A percentile compares a stretch with the other conserved stretches of the same genome.
phyloP scores from a whole-genome alignment of 2,329 filamentous ascomycete species.

The Sporothrix mexicana region DNA sequence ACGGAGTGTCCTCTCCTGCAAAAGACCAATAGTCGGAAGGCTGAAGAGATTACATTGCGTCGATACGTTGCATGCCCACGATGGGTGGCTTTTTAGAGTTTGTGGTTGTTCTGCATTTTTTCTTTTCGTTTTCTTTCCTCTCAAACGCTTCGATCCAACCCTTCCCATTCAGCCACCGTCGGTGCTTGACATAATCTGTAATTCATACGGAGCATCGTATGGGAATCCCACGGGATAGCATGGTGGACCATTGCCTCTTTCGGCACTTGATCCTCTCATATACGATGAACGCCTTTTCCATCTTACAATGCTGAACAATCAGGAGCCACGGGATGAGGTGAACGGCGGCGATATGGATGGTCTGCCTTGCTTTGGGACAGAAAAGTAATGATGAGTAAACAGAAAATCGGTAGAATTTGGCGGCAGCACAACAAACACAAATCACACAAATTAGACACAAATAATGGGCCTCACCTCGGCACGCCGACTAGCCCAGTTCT shows the following conservation, averaged over 20 bases:
- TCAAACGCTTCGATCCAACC: slow-evolving; percentile 1
- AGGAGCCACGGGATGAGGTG: slow-evolving; percentile 9
- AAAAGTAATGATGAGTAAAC: slow-evolving; percentile 23
- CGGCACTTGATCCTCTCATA: neutral
- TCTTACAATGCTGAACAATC: neutral
- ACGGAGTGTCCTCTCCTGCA: neutral
- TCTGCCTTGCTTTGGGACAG: neutral
- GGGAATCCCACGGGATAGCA: no score
- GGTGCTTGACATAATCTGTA: neutral
- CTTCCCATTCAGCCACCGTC: no score
- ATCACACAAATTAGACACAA: neutral
- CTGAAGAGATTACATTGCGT: neutral
- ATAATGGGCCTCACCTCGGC: slow-evolving; percentile 12
- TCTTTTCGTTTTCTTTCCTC: neutral
- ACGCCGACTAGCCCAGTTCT: neutral
- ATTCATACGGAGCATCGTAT: no score
- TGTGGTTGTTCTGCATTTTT: neutral
- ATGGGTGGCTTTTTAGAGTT: neutral
- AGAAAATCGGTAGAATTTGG: neutral
- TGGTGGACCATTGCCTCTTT: neutral
- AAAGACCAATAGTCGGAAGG: neutral
- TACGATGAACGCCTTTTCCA: neutral
- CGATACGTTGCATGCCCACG: neutral
- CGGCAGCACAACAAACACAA: neutral
- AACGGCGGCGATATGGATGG: neutral